Evolutionary conservation across 495 filamentous ascomycete species (phyloP).

Genomic region (Penicillium canariense): DNA sequence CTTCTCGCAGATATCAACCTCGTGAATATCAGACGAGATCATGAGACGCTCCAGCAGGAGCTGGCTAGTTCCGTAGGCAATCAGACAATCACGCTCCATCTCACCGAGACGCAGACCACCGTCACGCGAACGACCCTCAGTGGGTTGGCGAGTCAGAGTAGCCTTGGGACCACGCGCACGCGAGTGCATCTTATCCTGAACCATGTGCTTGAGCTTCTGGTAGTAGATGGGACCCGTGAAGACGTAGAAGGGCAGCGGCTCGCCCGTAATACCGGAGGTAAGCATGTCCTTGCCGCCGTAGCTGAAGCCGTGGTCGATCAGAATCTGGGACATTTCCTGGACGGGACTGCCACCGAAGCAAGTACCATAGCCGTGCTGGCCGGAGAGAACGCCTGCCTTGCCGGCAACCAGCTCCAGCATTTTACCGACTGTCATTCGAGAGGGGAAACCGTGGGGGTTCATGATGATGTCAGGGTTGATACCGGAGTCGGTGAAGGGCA

Average conservation of each 20-base stretch:
- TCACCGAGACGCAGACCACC: constrained; percentile 93
- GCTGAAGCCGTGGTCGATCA: constrained; percentile 85
- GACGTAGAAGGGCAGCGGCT: constrained; percentile 89
- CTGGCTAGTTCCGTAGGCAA: constrained; percentile 92
- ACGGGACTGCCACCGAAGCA: constrained; percentile 93
- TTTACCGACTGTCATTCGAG: constrained; percentile 99
- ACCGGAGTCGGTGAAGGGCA: constrained; percentile 92
- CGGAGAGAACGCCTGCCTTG: constrained; percentile 84
- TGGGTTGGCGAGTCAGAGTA: constrained; percentile 92
- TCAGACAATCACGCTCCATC: constrained; percentile 98
- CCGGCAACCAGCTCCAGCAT: constrained; percentile 93
- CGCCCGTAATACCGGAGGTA: constrained; percentile 91
- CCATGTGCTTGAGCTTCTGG: constrained; percentile 99
- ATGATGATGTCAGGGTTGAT: constrained; percentile 98
- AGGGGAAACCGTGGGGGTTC: constrained; percentile 99
- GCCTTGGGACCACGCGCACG: constrained; percentile 86
- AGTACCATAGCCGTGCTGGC: constrained; percentile 84
- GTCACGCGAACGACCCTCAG: constrained; percentile 88
- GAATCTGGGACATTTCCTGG: constrained; percentile 79
- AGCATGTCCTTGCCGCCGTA: constrained; percentile 97
- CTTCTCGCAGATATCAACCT: constrained; percentile 86
- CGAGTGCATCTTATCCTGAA: constrained; percentile 99
- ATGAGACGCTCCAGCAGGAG: constrained; percentile 92
- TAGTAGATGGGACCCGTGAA: constrained; percentile 99
- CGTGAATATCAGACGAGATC: constrained; percentile 84